phyloP scores from a whole-genome alignment of 1,284 basidiomycete genomes.

The Cutaneotrichosporon sp. region DNA sequence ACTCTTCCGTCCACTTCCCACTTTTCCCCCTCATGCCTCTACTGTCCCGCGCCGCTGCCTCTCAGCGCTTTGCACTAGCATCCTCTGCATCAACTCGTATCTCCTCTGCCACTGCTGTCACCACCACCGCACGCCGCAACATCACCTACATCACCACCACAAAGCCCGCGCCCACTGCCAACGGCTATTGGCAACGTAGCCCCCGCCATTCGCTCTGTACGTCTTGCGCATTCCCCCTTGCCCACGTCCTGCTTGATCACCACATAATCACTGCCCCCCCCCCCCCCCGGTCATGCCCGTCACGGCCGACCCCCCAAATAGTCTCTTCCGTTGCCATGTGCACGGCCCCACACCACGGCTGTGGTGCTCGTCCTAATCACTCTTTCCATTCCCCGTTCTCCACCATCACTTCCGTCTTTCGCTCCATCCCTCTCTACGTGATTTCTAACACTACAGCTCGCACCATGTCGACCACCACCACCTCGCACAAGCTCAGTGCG shows the following conservation, averaged over 20 bases:
- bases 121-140: no score
- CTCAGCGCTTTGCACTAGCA: background rate
- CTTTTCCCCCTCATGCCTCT: constrained; percentile 2
- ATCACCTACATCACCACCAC: background rate
- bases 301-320: no score
- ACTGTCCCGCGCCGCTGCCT: constrained; percentile 1
- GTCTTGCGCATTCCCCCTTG: background rate
- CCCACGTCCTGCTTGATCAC: background rate
- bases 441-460: constrained; percentile 1
- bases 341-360: no score
- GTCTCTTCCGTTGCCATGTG: no score
- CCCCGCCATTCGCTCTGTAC: background rate
- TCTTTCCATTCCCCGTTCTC: background rate
- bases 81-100: background rate
- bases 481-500: constrained; percentile 9
- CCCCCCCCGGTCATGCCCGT: no score
- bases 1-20: no score
- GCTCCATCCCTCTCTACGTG: background rate
- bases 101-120: no score
- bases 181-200: background rate
- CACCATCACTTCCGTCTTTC: background rate
- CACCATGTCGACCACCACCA: constrained; percentile 6
- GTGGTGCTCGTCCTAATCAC: no score
- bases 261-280: background rate
- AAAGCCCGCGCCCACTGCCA: background rate